Conservation (phyloP, 1,139 yeast species). For the Saccharomyces hybrid region DNA sequence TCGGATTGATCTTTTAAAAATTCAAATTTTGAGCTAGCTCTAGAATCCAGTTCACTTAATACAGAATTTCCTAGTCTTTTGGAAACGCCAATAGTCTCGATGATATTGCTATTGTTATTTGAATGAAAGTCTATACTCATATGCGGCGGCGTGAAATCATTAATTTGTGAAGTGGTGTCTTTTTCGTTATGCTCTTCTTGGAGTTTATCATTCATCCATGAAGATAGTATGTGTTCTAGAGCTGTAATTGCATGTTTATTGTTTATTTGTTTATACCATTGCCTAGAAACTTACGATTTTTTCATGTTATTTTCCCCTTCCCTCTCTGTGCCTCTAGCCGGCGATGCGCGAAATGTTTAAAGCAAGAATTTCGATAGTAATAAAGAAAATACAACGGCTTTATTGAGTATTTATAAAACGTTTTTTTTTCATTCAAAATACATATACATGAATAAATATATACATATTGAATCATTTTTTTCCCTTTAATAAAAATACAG, state of each 20-base stretch:
- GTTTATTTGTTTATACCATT: background rate
- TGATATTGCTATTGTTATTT: constrained; percentile 4
- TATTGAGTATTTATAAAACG: background rate
- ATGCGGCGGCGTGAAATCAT: background rate
- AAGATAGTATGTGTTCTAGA: background rate
- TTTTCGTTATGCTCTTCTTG: background rate
- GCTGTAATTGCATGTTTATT: background rate
- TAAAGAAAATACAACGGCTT: background rate
- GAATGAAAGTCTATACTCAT: constrained; percentile 1
- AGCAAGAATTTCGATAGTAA: background rate
- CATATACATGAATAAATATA: background rate
- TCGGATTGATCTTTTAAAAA: constrained; percentile 16
- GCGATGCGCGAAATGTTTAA: background rate
- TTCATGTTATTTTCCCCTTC: background rate
- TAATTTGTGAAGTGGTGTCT: background rate
- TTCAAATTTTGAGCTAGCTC: constrained; percentile 22
- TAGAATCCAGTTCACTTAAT: constrained; percentile 28
- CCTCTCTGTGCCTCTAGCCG: background rate
- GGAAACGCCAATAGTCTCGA: constrained; percentile 22
- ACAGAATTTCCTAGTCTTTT: constrained; percentile 30
- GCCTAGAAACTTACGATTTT: background rate
- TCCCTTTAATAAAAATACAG: background rate
- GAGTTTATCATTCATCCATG: background rate
- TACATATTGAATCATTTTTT: background rate
- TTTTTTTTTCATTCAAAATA: background rate